These are phyloP conservation scores for Spatholobus suberectus DNA, from an alignment of 306 rosid species.

Conservation along the genomic window DNA sequence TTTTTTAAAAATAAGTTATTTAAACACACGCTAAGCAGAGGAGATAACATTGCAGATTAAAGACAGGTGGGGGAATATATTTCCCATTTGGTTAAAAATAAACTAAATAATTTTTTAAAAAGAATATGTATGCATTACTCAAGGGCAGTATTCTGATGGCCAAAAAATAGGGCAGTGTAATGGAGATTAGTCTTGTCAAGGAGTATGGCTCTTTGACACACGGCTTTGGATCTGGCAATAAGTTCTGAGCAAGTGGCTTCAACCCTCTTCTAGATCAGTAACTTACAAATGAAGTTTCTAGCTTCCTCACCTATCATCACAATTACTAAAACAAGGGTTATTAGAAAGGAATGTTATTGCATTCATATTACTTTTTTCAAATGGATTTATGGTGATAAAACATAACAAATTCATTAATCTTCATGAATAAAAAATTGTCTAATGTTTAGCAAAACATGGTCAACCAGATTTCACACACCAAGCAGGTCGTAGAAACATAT, in stretches of 20 bases:
- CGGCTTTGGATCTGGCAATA: conserved; percentile 64
- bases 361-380: too few relatives aligned
- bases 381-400: too few relatives aligned
- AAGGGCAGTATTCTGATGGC: conserved; percentile 20
- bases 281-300: conserved; percentile 70
- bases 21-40: too few relatives aligned
- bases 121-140: conserved; percentile 40
- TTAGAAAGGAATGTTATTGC: not conserved
- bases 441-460: not conserved
- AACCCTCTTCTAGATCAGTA: conserved; percentile 77
- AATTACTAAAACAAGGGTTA: too few relatives aligned
- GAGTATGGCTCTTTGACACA: conserved; percentile 65
- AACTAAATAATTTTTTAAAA: not conserved
- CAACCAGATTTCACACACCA: conserved; percentile 21
- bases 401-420: too few relatives aligned
- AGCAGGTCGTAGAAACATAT: not conserved
- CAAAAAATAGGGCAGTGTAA: not conserved
- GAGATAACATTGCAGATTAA: not conserved
- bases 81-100: not conserved
- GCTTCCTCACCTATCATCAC: conserved; percentile 70
- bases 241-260: conserved; percentile 65
- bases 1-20: too few relatives aligned
- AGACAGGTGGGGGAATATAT: not conserved
- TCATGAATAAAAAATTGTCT: too few relatives aligned
- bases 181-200: conserved; percentile 28